Base-by-base conservation (phyloP, 1,284 basidiomycete species). In the Microbotryum silenes-acaulis region DNA sequence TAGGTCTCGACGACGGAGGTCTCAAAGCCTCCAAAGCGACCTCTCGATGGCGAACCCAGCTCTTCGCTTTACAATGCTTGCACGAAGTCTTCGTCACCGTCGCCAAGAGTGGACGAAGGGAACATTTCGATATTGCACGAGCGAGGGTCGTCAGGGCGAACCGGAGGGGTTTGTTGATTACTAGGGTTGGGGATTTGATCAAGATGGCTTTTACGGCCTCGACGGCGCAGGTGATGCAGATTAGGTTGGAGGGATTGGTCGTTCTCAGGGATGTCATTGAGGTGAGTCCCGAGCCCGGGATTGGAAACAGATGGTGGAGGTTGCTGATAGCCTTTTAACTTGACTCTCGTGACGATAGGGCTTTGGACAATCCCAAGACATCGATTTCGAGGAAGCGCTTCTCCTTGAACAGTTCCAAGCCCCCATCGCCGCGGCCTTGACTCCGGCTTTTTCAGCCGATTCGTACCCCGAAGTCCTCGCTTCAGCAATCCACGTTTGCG, bases 321-420 rank as follows among this genome's bases (percentile, higher is more conserved):
- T 12, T 45, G 9, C 10, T 33, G n/a, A 29, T 20, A n/a, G 20
- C 4, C 51, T 29, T 14, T 1, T 3, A 9, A 6, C 0, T 46
- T n/a, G 48, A 7, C 37, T 37, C 14, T 20, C 6, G 37, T 62
- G 48, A 59, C 27, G 29, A 5, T 61, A 93, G 88, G 83, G 85
- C 57, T 98, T 97, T 75, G 83, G 89, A 4, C 77, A 80, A 27
- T 84, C 90, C 4, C 89, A 89, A 1, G 96, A 98, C 76, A 89
- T 92, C 1, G 92, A 93, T 63, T 97, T 92, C 72, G 87, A 90
- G 51, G 89, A 91, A 65, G 84, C 90, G 0, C 79, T 93, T 4
- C 79, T 99, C 2, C 81, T 99, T n/a, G 94, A 98, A 74, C 96
- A 99, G 75, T 89, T 97, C 75, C 94, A 98, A 77, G 96, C 96